phyloP scores from a whole-genome alignment of 768 basidiomycete species.

The Lactarius sp. region DNA sequence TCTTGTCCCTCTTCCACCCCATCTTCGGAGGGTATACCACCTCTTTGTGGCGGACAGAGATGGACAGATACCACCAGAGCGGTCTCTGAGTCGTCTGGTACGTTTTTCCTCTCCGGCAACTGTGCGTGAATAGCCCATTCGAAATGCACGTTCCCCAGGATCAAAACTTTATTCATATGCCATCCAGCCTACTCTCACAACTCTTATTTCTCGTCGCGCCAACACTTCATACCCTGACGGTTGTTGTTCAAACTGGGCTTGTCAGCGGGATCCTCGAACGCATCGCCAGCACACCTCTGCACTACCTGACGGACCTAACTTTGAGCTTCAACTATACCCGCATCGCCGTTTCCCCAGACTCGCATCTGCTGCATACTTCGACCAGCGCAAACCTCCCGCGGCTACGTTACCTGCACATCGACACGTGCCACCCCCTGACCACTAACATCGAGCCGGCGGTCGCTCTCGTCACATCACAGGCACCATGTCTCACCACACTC shows the following conservation, averaged over 20 bases:
- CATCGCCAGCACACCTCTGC: slow-evolving; percentile 5
- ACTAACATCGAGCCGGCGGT: slow-evolving; percentile 10
- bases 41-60: slow-evolving; percentile 14
- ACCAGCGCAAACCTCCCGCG: slow-evolving; percentile 6
- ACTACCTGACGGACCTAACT: slow-evolving; percentile 11
- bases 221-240: slow-evolving; percentile 16
- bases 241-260: slow-evolving; percentile 1
- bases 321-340: slow-evolving; percentile 12
- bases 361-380: background rate
- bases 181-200: background rate
- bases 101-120: background rate
- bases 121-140: background rate
- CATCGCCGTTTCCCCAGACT: slow-evolving; percentile 3
- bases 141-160: background rate
- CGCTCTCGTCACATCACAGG: background rate
- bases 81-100: background rate
- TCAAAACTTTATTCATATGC: background rate
- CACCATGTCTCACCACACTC: slow-evolving; percentile 9
- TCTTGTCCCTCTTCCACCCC: slow-evolving; percentile 12
- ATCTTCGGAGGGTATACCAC: slow-evolving; percentile 12
- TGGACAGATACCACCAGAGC: background rate
- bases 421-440: slow-evolving; percentile 4
- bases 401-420: slow-evolving; percentile 15
- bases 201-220: slow-evolving; percentile 15
- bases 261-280: slow-evolving; percentile 6